A percentile compares a stretch with the other conserved stretches of the same genome.
These are phyloP conservation scores for Licmophora abbreviata DNA, from an alignment of 108 stramenopile species.

Conservation along the genomic window DNA sequence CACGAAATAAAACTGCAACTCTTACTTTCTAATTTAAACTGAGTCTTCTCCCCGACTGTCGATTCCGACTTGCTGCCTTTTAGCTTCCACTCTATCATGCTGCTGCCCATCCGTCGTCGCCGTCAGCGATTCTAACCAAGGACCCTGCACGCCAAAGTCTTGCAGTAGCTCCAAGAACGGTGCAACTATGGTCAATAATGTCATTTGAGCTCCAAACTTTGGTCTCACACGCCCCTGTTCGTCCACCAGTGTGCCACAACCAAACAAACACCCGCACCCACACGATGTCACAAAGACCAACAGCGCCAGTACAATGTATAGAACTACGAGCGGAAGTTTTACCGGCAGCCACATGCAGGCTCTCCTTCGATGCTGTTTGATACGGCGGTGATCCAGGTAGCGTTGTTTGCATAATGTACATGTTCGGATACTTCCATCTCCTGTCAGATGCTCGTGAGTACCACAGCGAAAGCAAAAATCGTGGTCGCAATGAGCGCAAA, in stretches of 20 bases:
- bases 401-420: slow-evolving; percentile 26
- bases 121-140: too few relatives aligned
- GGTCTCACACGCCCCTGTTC: too few relatives aligned
- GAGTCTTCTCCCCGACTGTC: too few relatives aligned
- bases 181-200: too few relatives aligned
- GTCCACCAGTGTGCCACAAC: not conserved
- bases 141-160: too few relatives aligned
- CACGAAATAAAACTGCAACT: too few relatives aligned
- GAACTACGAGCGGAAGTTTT: slow-evolving; percentile 11
- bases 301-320: slow-evolving; percentile 8
- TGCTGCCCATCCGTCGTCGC: too few relatives aligned
- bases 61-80: too few relatives aligned
- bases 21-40: too few relatives aligned
- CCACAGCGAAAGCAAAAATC: slow-evolving; percentile 43
- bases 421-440: slow-evolving; percentile 13
- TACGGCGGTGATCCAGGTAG: slow-evolving; percentile 32
- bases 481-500: slow-evolving; percentile 24
- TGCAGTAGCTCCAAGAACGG: too few relatives aligned
- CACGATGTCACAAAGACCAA: slow-evolving; percentile 8
- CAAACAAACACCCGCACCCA: slow-evolving; percentile 19
- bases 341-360: slow-evolving; percentile 19
- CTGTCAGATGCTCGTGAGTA: slow-evolving; percentile 19
- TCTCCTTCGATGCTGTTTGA: slow-evolving; percentile 11
- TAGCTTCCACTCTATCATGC: too few relatives aligned
- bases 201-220: too few relatives aligned